These are phyloP conservation scores for Lactarius hengduanensis DNA, from an alignment of 768 basidiomycete genomes.

Conservation along the genomic window DNA sequence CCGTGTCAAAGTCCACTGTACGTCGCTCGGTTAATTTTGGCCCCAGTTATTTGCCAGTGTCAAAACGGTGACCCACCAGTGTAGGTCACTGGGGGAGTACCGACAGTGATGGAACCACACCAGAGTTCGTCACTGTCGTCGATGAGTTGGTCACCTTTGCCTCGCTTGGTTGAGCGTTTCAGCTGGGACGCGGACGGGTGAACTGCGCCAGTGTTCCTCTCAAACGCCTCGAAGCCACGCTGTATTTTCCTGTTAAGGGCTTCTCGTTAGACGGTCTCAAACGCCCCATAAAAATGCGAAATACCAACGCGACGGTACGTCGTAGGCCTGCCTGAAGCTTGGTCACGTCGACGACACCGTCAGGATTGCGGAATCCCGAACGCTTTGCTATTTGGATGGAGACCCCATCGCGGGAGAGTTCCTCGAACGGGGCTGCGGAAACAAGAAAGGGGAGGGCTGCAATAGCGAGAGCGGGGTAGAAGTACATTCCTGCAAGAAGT, in stretches of 20 bases:
- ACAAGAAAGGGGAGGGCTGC: background rate
- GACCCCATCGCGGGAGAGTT: background rate
- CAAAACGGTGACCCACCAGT: background rate
- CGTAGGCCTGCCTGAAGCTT: background rate
- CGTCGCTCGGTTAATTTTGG: too few relatives aligned
- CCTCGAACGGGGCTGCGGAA: background rate
- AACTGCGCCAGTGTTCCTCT: constrained; percentile 22
- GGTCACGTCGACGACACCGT: background rate
- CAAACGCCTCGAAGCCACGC: constrained; percentile 13
- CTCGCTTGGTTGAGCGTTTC: background rate
- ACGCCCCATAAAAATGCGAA: background rate
- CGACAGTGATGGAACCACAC: constrained; percentile 27
- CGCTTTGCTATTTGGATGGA: background rate
- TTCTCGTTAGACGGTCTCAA: background rate
- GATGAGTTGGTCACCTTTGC: constrained; percentile 7
- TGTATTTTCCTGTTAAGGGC: constrained; percentile 21
- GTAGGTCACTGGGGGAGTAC: constrained; percentile 24
- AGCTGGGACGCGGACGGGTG: constrained; percentile 13
- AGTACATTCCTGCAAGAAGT: background rate
- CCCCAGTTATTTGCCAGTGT: background rate
- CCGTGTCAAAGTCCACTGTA: constrained; percentile 43
- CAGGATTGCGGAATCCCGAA: background rate
- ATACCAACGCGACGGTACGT: constrained; percentile 6
- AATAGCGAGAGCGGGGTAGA: background rate
- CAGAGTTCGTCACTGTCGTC: constrained; percentile 15